Evolutionary conservation across 2,329 filamentous ascomycete species (phyloP).

Genomic region (Fusarium solani-melongenae): DNA sequence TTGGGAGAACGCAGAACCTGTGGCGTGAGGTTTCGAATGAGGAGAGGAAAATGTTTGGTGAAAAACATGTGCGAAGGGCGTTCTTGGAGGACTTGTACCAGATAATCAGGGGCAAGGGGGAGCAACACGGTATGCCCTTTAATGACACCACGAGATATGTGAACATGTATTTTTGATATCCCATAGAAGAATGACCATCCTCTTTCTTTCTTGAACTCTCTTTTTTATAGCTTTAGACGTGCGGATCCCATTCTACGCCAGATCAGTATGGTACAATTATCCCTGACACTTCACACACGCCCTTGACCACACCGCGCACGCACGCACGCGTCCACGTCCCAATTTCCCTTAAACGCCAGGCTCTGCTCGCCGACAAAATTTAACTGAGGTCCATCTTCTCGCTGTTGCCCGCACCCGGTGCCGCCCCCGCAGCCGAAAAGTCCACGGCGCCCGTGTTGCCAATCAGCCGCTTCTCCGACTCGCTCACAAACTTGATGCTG

Average conservation of each 20-base stretch:
- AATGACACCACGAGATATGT: neutral
- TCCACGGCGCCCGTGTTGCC: slow-evolving; percentile 85
- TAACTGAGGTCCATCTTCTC: slow-evolving; percentile 63
- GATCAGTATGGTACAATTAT: slow-evolving; percentile 46
- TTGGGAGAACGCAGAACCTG: slow-evolving; percentile 9
- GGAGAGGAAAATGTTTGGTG: neutral
- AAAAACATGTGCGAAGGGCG: neutral
- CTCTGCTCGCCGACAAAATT: slow-evolving; percentile 40
- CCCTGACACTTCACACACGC: slow-evolving; percentile 32
- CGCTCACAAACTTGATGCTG: slow-evolving; percentile 89
- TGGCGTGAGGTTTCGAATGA: neutral
- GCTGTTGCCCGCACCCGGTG: slow-evolving; percentile 30
- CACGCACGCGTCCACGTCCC: slow-evolving; percentile 5
- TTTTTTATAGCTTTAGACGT: slow-evolving; percentile 26
- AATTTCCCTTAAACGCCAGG: slow-evolving; percentile 46
- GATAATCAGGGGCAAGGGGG: neutral
- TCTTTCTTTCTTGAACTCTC: slow-evolving; percentile 13
- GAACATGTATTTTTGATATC: slow-evolving; percentile 3
- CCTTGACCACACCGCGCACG: slow-evolving; percentile 18
- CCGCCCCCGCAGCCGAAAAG: slow-evolving; percentile 60
- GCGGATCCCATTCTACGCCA: slow-evolving; percentile 41
- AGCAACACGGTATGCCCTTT: neutral
- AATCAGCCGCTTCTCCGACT: slow-evolving; percentile 94
- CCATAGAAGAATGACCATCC: slow-evolving; percentile 11
- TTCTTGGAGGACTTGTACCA: slow-evolving; percentile 2